phyloP scores from a whole-genome alignment of 2,329 filamentous ascomycete genomes.

The Nigrograna mackinnonii region DNA sequence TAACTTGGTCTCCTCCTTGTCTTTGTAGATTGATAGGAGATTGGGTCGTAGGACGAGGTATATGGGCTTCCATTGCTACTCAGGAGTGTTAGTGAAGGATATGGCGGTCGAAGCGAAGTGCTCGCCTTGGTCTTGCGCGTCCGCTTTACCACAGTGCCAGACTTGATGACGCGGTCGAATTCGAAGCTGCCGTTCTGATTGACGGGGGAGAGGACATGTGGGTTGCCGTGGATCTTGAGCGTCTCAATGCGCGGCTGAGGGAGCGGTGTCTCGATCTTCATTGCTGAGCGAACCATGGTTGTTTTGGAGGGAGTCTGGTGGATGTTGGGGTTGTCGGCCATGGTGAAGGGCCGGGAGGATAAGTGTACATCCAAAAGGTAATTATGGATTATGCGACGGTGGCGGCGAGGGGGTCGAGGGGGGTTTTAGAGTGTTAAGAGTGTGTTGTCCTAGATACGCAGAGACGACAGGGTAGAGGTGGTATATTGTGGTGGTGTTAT shows the following conservation, averaged over 20 bases:
- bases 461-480: neutral
- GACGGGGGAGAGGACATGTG: slow-evolving; percentile 79
- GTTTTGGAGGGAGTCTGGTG: slow-evolving; percentile 27
- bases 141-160: slow-evolving; percentile 82
- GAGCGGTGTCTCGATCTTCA: slow-evolving; percentile 28
- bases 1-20: slow-evolving; percentile 85
- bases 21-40: slow-evolving; percentile 89
- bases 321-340: slow-evolving; percentile 24
- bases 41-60: slow-evolving; percentile 91
- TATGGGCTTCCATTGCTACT: slow-evolving; percentile 84
- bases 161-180: slow-evolving; percentile 91
- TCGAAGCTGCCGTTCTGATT: slow-evolving; percentile 96
- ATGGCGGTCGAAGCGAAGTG: neutral
- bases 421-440: slow-evolving; percentile 2
- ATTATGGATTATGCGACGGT: slow-evolving; percentile 7
- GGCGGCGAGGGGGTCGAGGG: slow-evolving; percentile 6
- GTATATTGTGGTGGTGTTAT: slow-evolving; percentile 14
- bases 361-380: slow-evolving; percentile 19
- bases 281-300: slow-evolving; percentile 22
- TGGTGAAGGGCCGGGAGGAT: slow-evolving; percentile 21
- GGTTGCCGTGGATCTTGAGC: slow-evolving; percentile 31
- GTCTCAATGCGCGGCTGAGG: slow-evolving; percentile 24
- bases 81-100: slow-evolving; percentile 10
- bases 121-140: slow-evolving; percentile 90
- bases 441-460: neutral